phyloP scores from a whole-genome alignment of 1,139 yeast genomes.

The Trichomonascaceae sp. region DNA sequence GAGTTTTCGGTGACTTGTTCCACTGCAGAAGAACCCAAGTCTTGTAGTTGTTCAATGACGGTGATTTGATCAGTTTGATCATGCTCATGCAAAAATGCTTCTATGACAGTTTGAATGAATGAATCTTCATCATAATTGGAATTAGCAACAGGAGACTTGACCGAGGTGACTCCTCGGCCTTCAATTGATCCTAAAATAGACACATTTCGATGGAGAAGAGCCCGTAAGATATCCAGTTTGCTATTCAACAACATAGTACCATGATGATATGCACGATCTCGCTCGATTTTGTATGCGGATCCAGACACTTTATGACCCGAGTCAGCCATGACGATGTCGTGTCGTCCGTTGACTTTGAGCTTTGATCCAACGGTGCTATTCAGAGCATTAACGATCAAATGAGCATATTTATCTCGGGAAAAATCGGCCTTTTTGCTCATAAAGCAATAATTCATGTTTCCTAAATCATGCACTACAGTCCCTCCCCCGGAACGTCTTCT shows the following conservation, averaged over 20 bases:
- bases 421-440: constrained; percentile 67
- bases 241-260: constrained; percentile 88
- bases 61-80: not conserved
- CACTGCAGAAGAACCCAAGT: constrained; percentile 35
- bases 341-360: constrained; percentile 57
- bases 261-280: constrained; percentile 85
- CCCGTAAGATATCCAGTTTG: constrained; percentile 49
- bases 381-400: constrained; percentile 46
- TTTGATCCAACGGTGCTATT: constrained; percentile 29
- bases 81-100: constrained; percentile 33
- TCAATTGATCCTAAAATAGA: constrained; percentile 43
- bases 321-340: constrained; percentile 60
- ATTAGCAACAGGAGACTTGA: constrained; percentile 70
- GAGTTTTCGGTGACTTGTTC: constrained; percentile 41
- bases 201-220: constrained; percentile 48
- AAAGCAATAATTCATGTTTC: constrained; percentile 82
- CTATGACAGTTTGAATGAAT: constrained; percentile 44
- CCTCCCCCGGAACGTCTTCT: constrained; percentile 94
- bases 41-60: constrained; percentile 14
- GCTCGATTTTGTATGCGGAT: constrained; percentile 80
- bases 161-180: constrained; percentile 68
- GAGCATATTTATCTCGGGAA: constrained; percentile 56
- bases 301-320: constrained; percentile 67
- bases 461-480: constrained; percentile 91
- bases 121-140: constrained; percentile 41